A percentile compares a stretch with the other conserved stretches of the same genome.
Evolutionary conservation across 768 basidiomycete genomes (phyloP).

Genomic region (Russula brevipes): DNA sequence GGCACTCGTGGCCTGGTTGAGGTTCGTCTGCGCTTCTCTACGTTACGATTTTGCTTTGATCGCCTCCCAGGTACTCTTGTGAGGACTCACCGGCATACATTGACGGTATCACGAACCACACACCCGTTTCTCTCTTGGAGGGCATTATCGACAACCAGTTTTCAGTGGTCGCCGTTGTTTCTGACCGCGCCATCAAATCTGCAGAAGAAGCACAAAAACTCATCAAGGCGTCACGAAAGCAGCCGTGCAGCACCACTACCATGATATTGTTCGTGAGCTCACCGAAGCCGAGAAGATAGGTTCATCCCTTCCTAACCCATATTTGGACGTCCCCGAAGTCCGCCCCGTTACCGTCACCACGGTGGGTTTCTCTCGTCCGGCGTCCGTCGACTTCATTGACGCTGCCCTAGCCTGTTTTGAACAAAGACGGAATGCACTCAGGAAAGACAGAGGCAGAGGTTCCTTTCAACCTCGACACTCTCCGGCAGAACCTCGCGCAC

Average conservation of each 20-base stretch:
- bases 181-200: conserved; percentile 50
- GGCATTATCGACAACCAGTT: conserved; percentile 46
- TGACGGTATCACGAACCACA: conserved; percentile 20
- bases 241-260: conserved; percentile 52
- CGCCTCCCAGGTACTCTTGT: conserved; percentile 36
- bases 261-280: conserved; percentile 49
- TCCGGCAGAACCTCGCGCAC: conserved; percentile 64
- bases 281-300: conserved; percentile 50
- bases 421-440: conserved; percentile 25
- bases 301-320: conserved; percentile 35
- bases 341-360: conserved; percentile 50
- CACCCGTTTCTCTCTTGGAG: conserved; percentile 29
- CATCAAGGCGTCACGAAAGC: conserved; percentile 53
- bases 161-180: conserved; percentile 46
- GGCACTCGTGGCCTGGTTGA: conserved; percentile 55
- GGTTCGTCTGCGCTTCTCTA: conserved; percentile 35
- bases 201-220: conserved; percentile 52
- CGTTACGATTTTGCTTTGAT: conserved; percentile 20
- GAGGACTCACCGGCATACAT: conserved; percentile 25
- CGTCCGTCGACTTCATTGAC: not conserved
- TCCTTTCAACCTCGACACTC: conserved; percentile 70
- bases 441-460: conserved; percentile 33
- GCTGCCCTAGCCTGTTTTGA: conserved; percentile 3
- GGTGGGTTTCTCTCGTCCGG: conserved; percentile 28
- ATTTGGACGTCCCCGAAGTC: conserved; percentile 54